Conservation (phyloP, 2,329 filamentous ascomycete species). For the Cadophora malorum region DNA sequence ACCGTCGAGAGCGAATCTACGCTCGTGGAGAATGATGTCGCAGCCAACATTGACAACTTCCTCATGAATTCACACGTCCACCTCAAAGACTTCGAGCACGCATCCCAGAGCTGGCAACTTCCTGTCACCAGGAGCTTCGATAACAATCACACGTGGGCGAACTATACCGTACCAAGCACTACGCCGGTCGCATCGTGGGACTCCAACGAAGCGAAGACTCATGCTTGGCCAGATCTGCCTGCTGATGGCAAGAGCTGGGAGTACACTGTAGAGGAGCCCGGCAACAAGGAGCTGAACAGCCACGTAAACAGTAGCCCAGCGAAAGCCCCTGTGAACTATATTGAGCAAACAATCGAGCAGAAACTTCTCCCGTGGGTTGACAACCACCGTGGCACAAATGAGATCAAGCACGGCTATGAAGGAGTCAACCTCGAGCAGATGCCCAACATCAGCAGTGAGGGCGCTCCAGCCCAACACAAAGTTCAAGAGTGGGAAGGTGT, state of each 20-base stretch:
- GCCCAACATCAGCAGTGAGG: slow-evolving; percentile 3
- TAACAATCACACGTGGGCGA: slow-evolving; percentile 30
- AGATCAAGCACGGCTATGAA: slow-evolving; percentile 5
- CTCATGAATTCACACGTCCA: slow-evolving; percentile 28
- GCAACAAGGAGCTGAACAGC: slow-evolving; percentile 26
- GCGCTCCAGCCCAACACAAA: background rate
- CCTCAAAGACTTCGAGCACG: slow-evolving; percentile 28
- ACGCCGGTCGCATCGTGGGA: slow-evolving; percentile 29
- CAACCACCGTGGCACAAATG: slow-evolving; percentile 5
- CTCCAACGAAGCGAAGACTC: slow-evolving; percentile 17
- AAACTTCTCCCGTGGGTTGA: slow-evolving; percentile 32
- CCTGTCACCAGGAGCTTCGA: slow-evolving; percentile 30
- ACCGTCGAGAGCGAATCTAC: slow-evolving; percentile 43
- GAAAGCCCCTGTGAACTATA: slow-evolving; percentile 21
- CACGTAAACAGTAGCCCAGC: background rate
- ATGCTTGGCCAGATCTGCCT: slow-evolving; percentile 26
- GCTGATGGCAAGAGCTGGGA: slow-evolving; percentile 18
- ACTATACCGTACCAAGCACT: slow-evolving; percentile 31
- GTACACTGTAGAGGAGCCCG: slow-evolving; percentile 16
- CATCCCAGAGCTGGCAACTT: slow-evolving; percentile 27
- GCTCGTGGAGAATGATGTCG: slow-evolving; percentile 37
- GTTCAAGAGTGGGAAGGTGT: slow-evolving; percentile 19
- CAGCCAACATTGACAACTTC: slow-evolving; percentile 34
- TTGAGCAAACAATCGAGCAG: slow-evolving; percentile 31
- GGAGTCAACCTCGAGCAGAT: slow-evolving; percentile 8